Percentiles rank a stretch among this genome's conserved stretches.
Conservation (phyloP, 768 basidiomycete genomes). For the Amanita fuliginea region DNA sequence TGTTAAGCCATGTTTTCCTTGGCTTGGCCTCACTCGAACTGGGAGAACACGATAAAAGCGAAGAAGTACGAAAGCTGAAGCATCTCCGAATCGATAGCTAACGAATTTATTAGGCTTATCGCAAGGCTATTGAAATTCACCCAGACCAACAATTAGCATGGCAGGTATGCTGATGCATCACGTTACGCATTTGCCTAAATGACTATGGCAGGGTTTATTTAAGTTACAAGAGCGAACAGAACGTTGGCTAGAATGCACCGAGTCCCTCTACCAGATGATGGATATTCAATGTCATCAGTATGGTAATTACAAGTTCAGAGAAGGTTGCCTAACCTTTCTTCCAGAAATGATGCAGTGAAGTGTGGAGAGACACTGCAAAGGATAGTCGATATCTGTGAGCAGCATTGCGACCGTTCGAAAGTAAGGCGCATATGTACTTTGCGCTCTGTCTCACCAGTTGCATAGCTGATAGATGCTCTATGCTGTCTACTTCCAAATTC, state of each 20-base stretch:
- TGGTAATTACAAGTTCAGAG: background rate
- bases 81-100: conserved; percentile 6
- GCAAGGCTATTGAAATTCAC: conserved; percentile 60
- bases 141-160: conserved; percentile 68
- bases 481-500: conserved; percentile 69
- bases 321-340: background rate
- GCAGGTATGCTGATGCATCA: conserved; percentile 47
- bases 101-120: conserved; percentile 48
- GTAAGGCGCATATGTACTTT: conserved; percentile 22
- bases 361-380: conserved; percentile 78
- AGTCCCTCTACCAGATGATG: conserved; percentile 45
- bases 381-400: conserved; percentile 48
- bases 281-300: conserved; percentile 45
- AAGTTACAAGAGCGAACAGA: conserved; percentile 59
- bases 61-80: conserved; percentile 49
- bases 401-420: conserved; percentile 49
- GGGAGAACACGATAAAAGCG: conserved; percentile 59
- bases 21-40: conserved; percentile 74
- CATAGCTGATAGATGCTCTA: conserved; percentile 57
- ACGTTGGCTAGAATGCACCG: conserved; percentile 46
- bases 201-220: conserved; percentile 45
- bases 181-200: conserved; percentile 7
- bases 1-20: conserved; percentile 69
- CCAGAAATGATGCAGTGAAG: conserved; percentile 65
- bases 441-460: conserved; percentile 1